Evolutionary conservation across 169 alveolate genomes (phyloP).

Genomic region (Cryptosporidium andersoni): DNA sequence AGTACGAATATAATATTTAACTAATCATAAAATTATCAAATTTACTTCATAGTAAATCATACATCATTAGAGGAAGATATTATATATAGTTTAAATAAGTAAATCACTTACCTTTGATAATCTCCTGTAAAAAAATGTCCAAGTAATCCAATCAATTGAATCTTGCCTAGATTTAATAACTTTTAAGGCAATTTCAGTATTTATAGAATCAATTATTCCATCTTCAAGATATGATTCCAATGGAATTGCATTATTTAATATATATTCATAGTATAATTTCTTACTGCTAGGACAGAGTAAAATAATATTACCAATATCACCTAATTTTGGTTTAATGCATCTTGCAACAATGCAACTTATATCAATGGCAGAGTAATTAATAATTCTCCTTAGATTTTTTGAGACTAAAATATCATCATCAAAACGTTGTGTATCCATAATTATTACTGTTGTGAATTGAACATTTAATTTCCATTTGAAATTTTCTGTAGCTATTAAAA

Average conservation of each 20-base stretch:
- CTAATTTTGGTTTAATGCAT: conserved; percentile 12
- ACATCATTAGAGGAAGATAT: background rate
- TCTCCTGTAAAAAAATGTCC: conserved; percentile 99
- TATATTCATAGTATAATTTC: conserved; percentile 94
- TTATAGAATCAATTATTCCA: conserved; percentile 92
- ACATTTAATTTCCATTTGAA: conserved; percentile 61
- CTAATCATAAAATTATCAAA: background rate
- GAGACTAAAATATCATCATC: conserved; percentile 25
- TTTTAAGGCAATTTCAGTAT: conserved; percentile 96
- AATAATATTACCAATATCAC: conserved; percentile 68
- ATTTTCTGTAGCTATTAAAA: conserved; percentile 51
- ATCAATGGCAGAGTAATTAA: conserved; percentile 48
- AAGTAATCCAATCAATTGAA: conserved; percentile 98
- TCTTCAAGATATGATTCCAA: conserved; percentile 96
- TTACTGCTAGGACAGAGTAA: conserved; percentile 90
- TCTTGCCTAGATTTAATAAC: conserved; percentile 95
- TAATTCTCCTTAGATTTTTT: conserved; percentile 11
- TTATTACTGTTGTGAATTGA: conserved; percentile 77
- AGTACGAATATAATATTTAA: conserved; percentile 56
- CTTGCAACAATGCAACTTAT: conserved; percentile 30
- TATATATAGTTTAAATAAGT: background rate
- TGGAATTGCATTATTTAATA: conserved; percentile 96
- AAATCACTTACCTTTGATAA: conserved; percentile 82
- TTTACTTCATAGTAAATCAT: background rate
- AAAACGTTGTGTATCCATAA: conserved; percentile 79